Conservation (phyloP, 768 basidiomycete genomes). For the Boletus sensibilis region DNA sequence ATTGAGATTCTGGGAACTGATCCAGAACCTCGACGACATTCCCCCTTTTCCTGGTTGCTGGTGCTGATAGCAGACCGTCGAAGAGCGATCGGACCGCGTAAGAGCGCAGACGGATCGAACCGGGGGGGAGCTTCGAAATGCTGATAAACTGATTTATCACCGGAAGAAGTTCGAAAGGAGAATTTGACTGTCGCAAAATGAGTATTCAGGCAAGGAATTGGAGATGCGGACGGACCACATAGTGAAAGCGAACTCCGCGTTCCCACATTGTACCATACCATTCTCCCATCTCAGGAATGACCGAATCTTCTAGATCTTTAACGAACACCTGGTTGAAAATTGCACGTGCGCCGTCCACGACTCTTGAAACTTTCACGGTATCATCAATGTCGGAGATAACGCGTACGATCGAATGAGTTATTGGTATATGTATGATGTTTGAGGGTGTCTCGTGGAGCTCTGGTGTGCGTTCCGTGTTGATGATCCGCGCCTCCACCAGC, state of each 20-base stretch:
- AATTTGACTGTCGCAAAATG: slow-evolving; percentile 65
- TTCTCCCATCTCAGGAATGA: slow-evolving; percentile 80
- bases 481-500: slow-evolving; percentile 52
- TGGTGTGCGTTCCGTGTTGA: slow-evolving; percentile 39
- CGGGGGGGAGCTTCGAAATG: slow-evolving; percentile 65
- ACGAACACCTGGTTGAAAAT: slow-evolving; percentile 94
- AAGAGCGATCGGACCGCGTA: slow-evolving; percentile 84
- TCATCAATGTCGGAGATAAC: slow-evolving; percentile 95
- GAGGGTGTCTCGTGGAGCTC: slow-evolving; percentile 36
- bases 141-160: slow-evolving; percentile 74
- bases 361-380: slow-evolving; percentile 66
- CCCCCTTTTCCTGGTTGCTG: slow-evolving; percentile 78
- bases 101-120: slow-evolving; percentile 79
- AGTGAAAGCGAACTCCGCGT: slow-evolving; percentile 78
- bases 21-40: slow-evolving; percentile 78
- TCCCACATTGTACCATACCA: slow-evolving; percentile 73
- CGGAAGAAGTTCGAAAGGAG: slow-evolving; percentile 81
- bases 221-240: slow-evolving; percentile 61
- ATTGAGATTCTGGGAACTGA: slow-evolving; percentile 68
- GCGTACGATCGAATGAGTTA: slow-evolving; percentile 65
- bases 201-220: background rate
- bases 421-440: slow-evolving; percentile 38
- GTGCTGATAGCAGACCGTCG: slow-evolving; percentile 77
- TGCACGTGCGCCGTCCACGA: slow-evolving; percentile 75
- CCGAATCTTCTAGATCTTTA: slow-evolving; percentile 71